Evolutionary conservation across 306 rosid species (phyloP).

Genomic region (Fragaria vesca): DNA sequence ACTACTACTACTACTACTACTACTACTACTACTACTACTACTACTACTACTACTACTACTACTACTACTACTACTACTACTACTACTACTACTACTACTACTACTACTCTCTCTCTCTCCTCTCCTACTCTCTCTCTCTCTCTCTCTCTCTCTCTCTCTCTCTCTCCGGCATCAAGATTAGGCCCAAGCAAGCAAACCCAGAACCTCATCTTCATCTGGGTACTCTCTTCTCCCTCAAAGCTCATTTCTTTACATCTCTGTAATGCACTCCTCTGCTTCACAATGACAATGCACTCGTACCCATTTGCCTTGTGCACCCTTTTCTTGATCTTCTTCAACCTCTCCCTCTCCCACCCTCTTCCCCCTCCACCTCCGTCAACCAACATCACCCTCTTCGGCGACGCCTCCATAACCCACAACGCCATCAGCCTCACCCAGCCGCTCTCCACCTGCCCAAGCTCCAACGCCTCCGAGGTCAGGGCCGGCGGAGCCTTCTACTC

Average conservation of each 20-base stretch:
- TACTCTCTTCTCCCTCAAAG: background rate
- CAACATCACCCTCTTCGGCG: constrained; percentile 70
- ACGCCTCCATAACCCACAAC: constrained; percentile 51
- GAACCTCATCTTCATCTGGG: background rate
- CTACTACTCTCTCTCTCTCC: no score
- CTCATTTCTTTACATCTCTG: background rate
- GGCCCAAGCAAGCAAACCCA: background rate
- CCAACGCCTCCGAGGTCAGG: constrained; percentile 9
- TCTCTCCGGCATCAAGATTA: background rate
- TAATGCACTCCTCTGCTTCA: background rate
- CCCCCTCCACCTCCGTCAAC: constrained; percentile 34
- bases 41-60: no score
- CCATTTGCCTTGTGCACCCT: constrained; percentile 16
- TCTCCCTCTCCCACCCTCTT: constrained; percentile 24
- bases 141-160: no score
- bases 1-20: no score
- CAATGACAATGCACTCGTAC: constrained; percentile 9
- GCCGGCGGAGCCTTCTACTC: constrained; percentile 65
- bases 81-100: no score
- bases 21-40: no score
- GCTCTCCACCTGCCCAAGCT: constrained; percentile 35
- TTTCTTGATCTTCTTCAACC: constrained; percentile 28
- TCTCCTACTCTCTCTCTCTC: no score
- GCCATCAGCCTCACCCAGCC: constrained; percentile 63
- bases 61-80: no score